Base-by-base conservation (phyloP, 2,329 filamentous ascomycete genomes). In the Cadophora luteo-olivacea region DNA sequence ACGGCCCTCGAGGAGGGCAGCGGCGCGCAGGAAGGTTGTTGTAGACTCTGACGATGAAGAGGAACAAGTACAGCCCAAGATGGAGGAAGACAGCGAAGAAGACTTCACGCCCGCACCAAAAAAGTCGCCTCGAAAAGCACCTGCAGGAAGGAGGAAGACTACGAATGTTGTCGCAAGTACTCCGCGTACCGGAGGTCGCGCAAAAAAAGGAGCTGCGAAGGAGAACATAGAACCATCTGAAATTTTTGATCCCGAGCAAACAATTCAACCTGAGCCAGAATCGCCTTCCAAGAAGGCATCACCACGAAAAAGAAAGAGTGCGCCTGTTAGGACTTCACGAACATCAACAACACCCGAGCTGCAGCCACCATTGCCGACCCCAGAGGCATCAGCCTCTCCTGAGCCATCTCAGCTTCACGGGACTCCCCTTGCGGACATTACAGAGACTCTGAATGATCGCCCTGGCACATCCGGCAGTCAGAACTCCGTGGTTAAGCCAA, bases 41-140 rank as follows among this genome's bases (percentile, higher is more conserved):
- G 83, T 94, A 69, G 93, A 97, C 72, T 93, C 90, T 9, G 84
- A 87, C 24, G 86, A 88, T 29, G 93, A 95, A 52, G 93, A 97
- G 68, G 92, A 93, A 67, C 88, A 91, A 72, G 83, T 88, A 65
- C 83, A 87, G 74, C 83, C 85, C 70, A 84, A 87, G 75, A 84
- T 87, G 69, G 83, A 88, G 33, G 84, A 91, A 33, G 87, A 91
- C 3, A 84, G 82, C 61, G 91, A 92, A 72, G 91, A 94, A 61
- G 92, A 97, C 61, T 96, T 94, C 76, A 91, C 91, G 55, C 93
- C 93, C 2, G 75, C 91, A 0, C 74, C 75, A 4, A 83, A 86
- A 66, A 86, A 85, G 68, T 87, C 84, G 68, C 82, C 85, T 38
- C 84, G 86, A 72, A 86, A 89, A 69, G 84, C 86, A 64, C 80